Conservation (phyloP, 2,329 filamentous ascomycete species). For the Dothideomycetes sp. region DNA sequence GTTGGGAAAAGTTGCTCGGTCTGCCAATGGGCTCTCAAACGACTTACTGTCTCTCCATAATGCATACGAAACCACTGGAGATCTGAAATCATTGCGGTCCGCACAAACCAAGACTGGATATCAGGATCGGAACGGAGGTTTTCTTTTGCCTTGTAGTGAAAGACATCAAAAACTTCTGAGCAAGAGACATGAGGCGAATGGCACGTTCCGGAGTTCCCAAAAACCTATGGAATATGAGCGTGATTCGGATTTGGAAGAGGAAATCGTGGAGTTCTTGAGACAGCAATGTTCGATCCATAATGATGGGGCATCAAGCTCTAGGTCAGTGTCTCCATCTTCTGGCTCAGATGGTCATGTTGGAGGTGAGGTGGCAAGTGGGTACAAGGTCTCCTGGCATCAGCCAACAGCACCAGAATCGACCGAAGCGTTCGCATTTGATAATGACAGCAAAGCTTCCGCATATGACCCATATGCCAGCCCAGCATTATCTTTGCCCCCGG, state of each 20-base stretch:
- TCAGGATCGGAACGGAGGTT: not conserved
- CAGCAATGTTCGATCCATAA: not conserved
- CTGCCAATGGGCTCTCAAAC: constrained; percentile 1
- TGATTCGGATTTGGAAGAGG: not conserved
- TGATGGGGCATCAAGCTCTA: constrained; percentile 1
- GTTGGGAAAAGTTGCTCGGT: not conserved
- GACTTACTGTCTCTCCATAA: not conserved
- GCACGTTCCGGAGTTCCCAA: not conserved
- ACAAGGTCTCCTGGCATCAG: too few relatives aligned
- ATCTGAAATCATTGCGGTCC: constrained; percentile 3
- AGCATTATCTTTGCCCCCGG: too few relatives aligned
- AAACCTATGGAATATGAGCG: not conserved
- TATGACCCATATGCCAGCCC: too few relatives aligned
- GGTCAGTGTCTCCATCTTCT: not conserved
- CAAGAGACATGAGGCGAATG: not conserved
- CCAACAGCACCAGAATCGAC: too few relatives aligned
- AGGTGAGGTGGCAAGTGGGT: too few relatives aligned
- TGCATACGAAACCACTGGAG: constrained; percentile 3
- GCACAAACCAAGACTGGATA: constrained; percentile 1
- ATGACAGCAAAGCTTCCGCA: too few relatives aligned
- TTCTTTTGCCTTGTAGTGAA: not conserved
- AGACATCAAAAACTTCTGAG: not conserved
- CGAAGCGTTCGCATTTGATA: too few relatives aligned
- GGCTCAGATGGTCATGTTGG: too few relatives aligned
- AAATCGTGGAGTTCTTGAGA: constrained; percentile 2